Evolutionary conservation across 352 stramenopile genomes (phyloP).

Genomic region (Globisporangium parvum): DNA sequence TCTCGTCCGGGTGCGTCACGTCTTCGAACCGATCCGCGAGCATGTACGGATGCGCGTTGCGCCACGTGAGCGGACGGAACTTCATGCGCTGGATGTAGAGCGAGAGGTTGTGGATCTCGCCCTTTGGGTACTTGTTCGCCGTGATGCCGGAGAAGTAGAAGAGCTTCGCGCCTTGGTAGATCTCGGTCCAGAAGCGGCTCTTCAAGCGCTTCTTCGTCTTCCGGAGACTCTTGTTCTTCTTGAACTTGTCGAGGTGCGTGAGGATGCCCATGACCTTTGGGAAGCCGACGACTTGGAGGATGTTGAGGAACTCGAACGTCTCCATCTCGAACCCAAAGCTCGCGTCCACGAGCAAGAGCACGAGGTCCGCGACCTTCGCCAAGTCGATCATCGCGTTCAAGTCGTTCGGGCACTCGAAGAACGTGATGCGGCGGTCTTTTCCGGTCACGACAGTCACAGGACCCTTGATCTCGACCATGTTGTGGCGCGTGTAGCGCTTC

Average conservation of each 20-base stretch:
- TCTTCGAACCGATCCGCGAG: slow-evolving; percentile 98
- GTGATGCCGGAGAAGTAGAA: slow-evolving; percentile 97
- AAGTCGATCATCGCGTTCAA: slow-evolving; percentile 93
- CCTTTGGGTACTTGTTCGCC: slow-evolving; percentile 99
- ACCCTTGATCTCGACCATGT: slow-evolving; percentile 95
- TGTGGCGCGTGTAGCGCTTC: slow-evolving; percentile 99
- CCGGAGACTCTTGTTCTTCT: slow-evolving; percentile 96
- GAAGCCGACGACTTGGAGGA: slow-evolving; percentile 92
- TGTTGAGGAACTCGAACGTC: slow-evolving; percentile 99
- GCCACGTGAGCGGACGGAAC: slow-evolving; percentile 97
- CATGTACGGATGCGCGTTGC: slow-evolving; percentile 99
- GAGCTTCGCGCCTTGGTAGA: slow-evolving; percentile 92
- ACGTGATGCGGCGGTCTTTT: slow-evolving; percentile 97
- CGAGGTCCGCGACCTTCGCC: slow-evolving; percentile 98
- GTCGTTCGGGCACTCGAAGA: slow-evolving; percentile 98
- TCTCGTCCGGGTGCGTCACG: slow-evolving; percentile 93
- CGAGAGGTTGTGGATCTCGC: slow-evolving; percentile 97
- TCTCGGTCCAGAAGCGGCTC: slow-evolving; percentile 99
- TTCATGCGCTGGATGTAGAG: slow-evolving; percentile 98
- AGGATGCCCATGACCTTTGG: slow-evolving; percentile 98
- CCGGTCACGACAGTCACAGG: slow-evolving; percentile 98
- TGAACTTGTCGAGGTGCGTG: slow-evolving; percentile 98
- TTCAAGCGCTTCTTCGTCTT: slow-evolving; percentile 99
- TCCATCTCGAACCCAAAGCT: slow-evolving; percentile 99
- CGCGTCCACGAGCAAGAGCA: slow-evolving; percentile 98